phyloP scores from a whole-genome alignment of 768 basidiomycete species.

The Lactarius akahatsu region DNA sequence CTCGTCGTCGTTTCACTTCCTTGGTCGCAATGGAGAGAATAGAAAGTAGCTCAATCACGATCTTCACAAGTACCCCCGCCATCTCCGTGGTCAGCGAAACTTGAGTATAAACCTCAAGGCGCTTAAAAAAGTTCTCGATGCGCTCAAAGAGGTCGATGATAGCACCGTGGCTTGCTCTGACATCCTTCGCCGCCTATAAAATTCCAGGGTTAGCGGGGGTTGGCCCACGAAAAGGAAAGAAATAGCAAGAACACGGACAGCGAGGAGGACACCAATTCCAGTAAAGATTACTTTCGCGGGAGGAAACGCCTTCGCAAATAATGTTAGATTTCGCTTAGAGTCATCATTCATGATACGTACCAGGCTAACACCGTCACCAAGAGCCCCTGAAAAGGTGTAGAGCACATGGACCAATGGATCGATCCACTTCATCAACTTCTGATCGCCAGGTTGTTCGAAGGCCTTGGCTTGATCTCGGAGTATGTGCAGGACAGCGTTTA shows the following conservation, averaged over 20 bases:
- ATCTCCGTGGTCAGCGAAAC: not conserved
- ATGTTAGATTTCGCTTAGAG: not conserved
- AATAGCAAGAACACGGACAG: not conserved
- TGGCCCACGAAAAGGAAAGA: not conserved
- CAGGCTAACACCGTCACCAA: not conserved
- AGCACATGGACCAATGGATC: not conserved
- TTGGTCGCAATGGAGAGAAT: not conserved
- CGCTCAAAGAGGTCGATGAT: not conserved
- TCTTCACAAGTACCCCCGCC: not conserved
- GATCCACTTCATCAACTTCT: not conserved
- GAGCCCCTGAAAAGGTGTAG: not conserved
- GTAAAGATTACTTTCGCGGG: not conserved
- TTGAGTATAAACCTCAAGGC: not conserved
- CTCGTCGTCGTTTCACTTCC: not conserved
- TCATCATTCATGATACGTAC: not conserved
- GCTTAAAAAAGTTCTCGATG: not conserved
- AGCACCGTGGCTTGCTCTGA: not conserved
- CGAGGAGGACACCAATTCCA: not conserved
- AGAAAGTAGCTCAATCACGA: not conserved
- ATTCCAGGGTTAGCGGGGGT: not conserved
- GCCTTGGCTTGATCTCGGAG: not conserved
- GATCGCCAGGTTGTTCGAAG: not conserved
- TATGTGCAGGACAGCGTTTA: not conserved
- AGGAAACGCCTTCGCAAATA: not conserved
- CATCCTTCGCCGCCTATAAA: not conserved